Conservation (phyloP, 2,329 filamentous ascomycete species). For the Didymella lethalis region DNA sequence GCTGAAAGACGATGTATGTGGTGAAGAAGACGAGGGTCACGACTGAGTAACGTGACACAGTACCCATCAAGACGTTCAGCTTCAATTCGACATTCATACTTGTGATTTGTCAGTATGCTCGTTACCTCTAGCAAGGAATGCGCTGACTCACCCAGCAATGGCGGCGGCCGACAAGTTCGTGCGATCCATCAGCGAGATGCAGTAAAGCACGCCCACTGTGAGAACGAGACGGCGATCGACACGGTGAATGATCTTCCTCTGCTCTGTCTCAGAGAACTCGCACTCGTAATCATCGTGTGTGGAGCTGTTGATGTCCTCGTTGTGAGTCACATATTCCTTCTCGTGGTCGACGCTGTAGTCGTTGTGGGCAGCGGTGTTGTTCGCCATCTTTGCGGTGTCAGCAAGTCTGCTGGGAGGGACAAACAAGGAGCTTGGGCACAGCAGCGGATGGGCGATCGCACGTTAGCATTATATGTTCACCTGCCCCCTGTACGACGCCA, state of each 20-base stretch:
- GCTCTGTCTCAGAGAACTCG: slow-evolving; percentile 66
- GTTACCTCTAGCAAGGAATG: background rate
- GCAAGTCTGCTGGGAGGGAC: slow-evolving; percentile 5
- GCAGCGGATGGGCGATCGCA: slow-evolving; percentile 11
- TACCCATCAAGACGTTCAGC: slow-evolving; percentile 37
- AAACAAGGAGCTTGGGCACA: slow-evolving; percentile 17
- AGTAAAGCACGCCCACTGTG: slow-evolving; percentile 69
- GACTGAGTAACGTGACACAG: slow-evolving; percentile 59
- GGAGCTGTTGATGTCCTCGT: slow-evolving; percentile 37
- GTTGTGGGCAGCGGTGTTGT: slow-evolving; percentile 15
- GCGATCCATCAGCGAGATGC: slow-evolving; percentile 78
- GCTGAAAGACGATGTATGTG: slow-evolving; percentile 55
- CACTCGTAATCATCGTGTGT: slow-evolving; percentile 41
- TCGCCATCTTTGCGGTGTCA: slow-evolving; percentile 18
- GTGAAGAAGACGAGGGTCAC: slow-evolving; percentile 63
- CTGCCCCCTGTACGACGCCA: slow-evolving; percentile 26
- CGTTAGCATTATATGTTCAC: slow-evolving; percentile 24
- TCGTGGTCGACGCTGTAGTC: slow-evolving; percentile 34
- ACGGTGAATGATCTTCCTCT: slow-evolving; percentile 71
- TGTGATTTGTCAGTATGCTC: slow-evolving; percentile 30
- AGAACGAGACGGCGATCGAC: slow-evolving; percentile 67
- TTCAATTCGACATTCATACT: slow-evolving; percentile 53
- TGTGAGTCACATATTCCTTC: slow-evolving; percentile 31
- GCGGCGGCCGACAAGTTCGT: slow-evolving; percentile 77
- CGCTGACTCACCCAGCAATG: slow-evolving; percentile 66